phyloP scores from a whole-genome alignment of 352 stramenopile genomes.

The Phytophthora citrophthora region DNA sequence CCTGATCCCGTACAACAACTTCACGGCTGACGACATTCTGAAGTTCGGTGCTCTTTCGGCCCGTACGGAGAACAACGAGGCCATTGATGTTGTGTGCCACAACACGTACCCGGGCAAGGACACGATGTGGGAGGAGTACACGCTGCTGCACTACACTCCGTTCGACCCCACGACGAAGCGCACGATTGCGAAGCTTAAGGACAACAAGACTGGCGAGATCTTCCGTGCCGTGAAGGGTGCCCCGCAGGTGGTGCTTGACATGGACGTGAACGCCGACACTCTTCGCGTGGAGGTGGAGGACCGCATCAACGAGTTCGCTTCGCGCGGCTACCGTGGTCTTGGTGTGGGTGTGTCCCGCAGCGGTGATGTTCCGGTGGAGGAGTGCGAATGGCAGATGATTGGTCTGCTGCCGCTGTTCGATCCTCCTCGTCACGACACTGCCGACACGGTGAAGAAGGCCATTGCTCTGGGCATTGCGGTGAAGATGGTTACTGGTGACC shows the following conservation, averaged over 20 bases:
- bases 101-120: conserved; percentile 82
- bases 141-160: conserved; percentile 80
- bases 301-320: conserved; percentile 84
- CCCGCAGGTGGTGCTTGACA: conserved; percentile 90
- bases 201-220: conserved; percentile 82
- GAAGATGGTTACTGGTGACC: conserved; percentile 97
- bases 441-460: conserved; percentile 91
- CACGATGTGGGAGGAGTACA: conserved; percentile 82
- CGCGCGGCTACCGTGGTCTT: conserved; percentile 71
- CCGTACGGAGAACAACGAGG: conserved; percentile 80
- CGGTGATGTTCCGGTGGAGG: conserved; percentile 68
- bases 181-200: conserved; percentile 90
- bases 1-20: conserved; percentile 79
- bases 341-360: conserved; percentile 65
- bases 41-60: conserved; percentile 67
- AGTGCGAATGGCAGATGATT: conserved; percentile 92
- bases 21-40: conserved; percentile 61
- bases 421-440: conserved; percentile 92
- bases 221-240: conserved; percentile 94
- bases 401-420: conserved; percentile 94
- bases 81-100: conserved; percentile 75
- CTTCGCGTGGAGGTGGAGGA: conserved; percentile 75
- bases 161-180: conserved; percentile 91
- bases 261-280: conserved; percentile 67
- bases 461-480: conserved; percentile 92